These are phyloP conservation scores for Nyctanthes arbortristis DNA, from an alignment of 257 asterid species.

Conservation along the genomic window DNA sequence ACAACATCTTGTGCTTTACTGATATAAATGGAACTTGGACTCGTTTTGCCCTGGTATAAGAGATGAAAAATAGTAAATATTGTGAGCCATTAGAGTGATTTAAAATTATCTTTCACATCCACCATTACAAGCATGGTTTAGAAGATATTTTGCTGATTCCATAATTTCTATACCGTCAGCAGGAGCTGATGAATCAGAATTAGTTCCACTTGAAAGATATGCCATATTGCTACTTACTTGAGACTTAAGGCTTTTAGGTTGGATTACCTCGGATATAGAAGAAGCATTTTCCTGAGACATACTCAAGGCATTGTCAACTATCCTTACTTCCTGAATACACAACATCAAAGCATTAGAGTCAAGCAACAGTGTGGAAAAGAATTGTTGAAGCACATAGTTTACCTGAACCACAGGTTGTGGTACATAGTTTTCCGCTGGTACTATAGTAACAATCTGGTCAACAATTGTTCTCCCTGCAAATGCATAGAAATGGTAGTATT, in stretches of 20 bases:
- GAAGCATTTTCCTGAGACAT: slow-evolving; percentile 36
- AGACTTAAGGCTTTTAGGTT: slow-evolving; percentile 1
- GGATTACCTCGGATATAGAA: slow-evolving; percentile 58
- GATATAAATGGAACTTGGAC: slow-evolving; percentile 59
- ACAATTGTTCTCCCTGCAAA: slow-evolving; percentile 80
- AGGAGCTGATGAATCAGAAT: slow-evolving; percentile 4
- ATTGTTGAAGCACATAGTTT: slow-evolving; percentile 15
- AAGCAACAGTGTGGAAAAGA: slow-evolving; percentile 15
- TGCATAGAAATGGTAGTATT: slow-evolving; percentile 3
- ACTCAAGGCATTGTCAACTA: slow-evolving; percentile 39
- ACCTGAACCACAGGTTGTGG: slow-evolving; percentile 52
- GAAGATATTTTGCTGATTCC: not conserved
- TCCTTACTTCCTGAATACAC: slow-evolving; percentile 44
- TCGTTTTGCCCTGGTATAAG: slow-evolving; percentile 50
- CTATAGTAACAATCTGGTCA: slow-evolving; percentile 69
- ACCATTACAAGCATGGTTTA: slow-evolving; percentile 1
- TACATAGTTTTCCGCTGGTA: slow-evolving; percentile 59
- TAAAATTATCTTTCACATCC: slow-evolving; percentile 9
- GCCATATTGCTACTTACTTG: not conserved
- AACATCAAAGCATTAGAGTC: slow-evolving; percentile 16
- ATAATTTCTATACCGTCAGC: not conserved
- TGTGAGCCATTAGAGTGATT: slow-evolving; percentile 2
- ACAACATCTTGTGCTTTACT: slow-evolving; percentile 92
- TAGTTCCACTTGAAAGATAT: not conserved
- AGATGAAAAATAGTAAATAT: slow-evolving; percentile 23